phyloP scores from a whole-genome alignment of 2,329 filamentous ascomycete genomes.

The Exophiala calicioides region DNA sequence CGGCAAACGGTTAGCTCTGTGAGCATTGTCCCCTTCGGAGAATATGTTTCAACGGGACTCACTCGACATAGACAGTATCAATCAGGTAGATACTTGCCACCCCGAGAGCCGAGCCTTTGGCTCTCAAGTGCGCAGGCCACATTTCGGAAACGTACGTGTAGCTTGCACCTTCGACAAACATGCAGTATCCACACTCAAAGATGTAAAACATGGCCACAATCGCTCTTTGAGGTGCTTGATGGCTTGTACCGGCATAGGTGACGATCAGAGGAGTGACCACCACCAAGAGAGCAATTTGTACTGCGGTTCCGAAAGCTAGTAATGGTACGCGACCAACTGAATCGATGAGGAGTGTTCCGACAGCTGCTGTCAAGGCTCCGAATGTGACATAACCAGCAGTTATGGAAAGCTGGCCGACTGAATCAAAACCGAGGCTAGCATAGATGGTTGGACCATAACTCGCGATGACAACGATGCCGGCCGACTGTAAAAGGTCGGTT shows the following conservation, averaged over 20 bases:
- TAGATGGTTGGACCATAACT: conserved; percentile 49
- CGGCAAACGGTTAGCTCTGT: neutral
- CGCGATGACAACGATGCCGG: conserved; percentile 49
- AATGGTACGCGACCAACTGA: conserved; percentile 5
- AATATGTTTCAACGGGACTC: neutral
- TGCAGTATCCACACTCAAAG: neutral
- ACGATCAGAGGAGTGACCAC: conserved; percentile 1
- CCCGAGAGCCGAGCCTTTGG: conserved; percentile 1
- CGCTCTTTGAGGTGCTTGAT: conserved; percentile 23
- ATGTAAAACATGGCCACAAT: conserved; percentile 39
- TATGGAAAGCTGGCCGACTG: conserved; percentile 18
- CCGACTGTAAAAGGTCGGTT: conserved; percentile 30
- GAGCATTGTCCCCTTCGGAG: too few species aligned
- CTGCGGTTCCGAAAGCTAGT: neutral
- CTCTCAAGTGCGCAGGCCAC: neutral
- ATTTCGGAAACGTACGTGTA: conserved; percentile 14
- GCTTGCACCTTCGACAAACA: conserved; percentile 11
- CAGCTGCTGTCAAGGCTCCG: neutral
- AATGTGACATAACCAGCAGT: conserved; percentile 8
- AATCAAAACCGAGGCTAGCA: conserved; percentile 46
- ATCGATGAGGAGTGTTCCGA: conserved; percentile 11
- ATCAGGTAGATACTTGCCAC: neutral
- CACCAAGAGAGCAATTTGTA: neutral
- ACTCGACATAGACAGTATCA: conserved; percentile 20
- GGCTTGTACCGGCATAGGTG: neutral